Evolutionary conservation across 2,329 filamentous ascomycete species (phyloP).

Genomic region (Westerdykella aurantiaca): DNA sequence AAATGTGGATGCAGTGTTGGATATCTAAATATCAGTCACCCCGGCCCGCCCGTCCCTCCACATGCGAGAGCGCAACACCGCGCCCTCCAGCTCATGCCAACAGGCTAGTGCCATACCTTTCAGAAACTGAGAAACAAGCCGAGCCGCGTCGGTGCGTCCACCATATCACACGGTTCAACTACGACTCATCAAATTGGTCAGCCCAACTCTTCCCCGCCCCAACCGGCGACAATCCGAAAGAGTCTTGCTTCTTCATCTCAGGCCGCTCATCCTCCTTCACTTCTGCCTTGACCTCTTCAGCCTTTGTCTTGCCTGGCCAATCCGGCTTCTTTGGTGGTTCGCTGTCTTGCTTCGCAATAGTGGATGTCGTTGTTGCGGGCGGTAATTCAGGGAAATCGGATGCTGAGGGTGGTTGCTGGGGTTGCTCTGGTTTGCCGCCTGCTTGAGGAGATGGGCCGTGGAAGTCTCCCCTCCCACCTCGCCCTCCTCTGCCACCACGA

Average conservation of each 20-base stretch:
- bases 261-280: slow-evolving; percentile 14
- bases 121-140: too few species aligned
- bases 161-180: background rate
- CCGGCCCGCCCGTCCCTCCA: too few species aligned
- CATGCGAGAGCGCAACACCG: too few species aligned
- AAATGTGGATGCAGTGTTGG: too few species aligned
- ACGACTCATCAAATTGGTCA: slow-evolving; percentile 39
- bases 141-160: too few species aligned
- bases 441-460: slow-evolving; percentile 5
- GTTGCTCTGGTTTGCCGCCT: slow-evolving; percentile 10
- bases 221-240: slow-evolving; percentile 27
- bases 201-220: slow-evolving; percentile 39
- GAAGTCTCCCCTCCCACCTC: slow-evolving; percentile 26
- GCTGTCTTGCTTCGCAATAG: slow-evolving; percentile 2
- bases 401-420: slow-evolving; percentile 30
- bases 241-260: slow-evolving; percentile 26
- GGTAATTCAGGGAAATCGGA: slow-evolving; percentile 46
- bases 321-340: slow-evolving; percentile 23
- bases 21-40: too few species aligned
- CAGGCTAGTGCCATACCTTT: too few species aligned
- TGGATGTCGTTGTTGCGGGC: slow-evolving; percentile 9
- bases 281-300: slow-evolving; percentile 4
- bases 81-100: too few species aligned
- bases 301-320: slow-evolving; percentile 22
- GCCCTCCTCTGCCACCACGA: slow-evolving; percentile 30